Evolutionary conservation across 441 rosid species (phyloP), one percentile per base, ranked within the genome.

Genomic region (Populus tomentosa): DNA sequence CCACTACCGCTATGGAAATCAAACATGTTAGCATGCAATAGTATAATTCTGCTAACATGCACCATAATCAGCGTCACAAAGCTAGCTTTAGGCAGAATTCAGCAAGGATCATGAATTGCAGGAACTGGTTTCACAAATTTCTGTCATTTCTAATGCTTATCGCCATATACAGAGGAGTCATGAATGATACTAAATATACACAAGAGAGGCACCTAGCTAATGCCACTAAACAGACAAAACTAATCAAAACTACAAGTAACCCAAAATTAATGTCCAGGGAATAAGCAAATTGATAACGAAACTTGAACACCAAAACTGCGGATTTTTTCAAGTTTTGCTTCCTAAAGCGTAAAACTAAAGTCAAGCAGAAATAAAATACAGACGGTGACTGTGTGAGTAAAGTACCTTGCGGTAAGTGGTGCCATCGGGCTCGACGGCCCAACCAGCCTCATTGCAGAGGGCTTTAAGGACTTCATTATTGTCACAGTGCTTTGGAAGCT

Each of bases 381-480:
- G 56, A 46, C 7, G 56, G 20, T 14, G 56, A 46, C 6, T 10
- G 32, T 10, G 30, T 21, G 33, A 10, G 30, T 64, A 21, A 76
- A 66, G 65, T 67, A 93, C 97, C 96, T 91, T 91, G 33, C 95
- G 92, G 74, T 93, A 93, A 61, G 96, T 93, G 32, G 94, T 91
- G 61, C 97, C 97, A 67, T 93, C 97, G 8, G 82, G 80, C 67
- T 93, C 96, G 23, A 91, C 97, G 73, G 76, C 81, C 97, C 97
- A 93, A 30, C 97, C 97, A 70, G 96, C 97, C 71, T 93, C 97
- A 38, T 86, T 81, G 69, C 96, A 93, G 63, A 93, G 88, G 28
- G 97, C 94, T 83, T 90, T 93, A 79, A 93, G 93, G 62, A 93
- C 96, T 69, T 93, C 96, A 73, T 93, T 93, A 82, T 91, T 93